phyloP scores from a whole-genome alignment of 2,329 filamentous ascomycete species.

The Sporothrix inflata region DNA sequence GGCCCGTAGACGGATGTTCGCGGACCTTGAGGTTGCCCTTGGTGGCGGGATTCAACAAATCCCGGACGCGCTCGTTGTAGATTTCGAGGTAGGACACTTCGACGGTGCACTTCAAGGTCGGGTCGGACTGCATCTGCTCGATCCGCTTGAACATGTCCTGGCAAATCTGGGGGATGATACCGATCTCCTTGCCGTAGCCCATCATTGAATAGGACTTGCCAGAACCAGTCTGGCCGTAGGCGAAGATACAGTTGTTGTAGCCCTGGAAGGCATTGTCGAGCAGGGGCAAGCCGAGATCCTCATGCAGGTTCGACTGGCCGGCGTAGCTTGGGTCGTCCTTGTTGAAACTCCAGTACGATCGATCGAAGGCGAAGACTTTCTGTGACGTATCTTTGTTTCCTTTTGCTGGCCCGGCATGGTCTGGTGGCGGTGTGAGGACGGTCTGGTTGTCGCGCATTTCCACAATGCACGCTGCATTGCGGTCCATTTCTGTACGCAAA shows the following conservation, averaged over 20 bases:
- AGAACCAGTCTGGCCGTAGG: slow-evolving; percentile 96
- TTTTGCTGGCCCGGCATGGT: slow-evolving; percentile 62
- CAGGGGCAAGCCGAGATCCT: slow-evolving; percentile 91
- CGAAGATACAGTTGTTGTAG: slow-evolving; percentile 99
- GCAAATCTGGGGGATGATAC: slow-evolving; percentile 92
- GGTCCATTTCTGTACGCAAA: slow-evolving; percentile 76
- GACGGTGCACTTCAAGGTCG: slow-evolving; percentile 94
- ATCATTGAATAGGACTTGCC: slow-evolving; percentile 99
- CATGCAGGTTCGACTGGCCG: slow-evolving; percentile 90
- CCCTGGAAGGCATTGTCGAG: slow-evolving; percentile 99
- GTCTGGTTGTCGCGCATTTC: slow-evolving; percentile 96
- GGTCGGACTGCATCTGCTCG: slow-evolving; percentile 73
- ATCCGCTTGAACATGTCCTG: slow-evolving; percentile 96
- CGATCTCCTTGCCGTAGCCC: slow-evolving; percentile 75
- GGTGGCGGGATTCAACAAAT: slow-evolving; percentile 81
- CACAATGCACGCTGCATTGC: slow-evolving; percentile 93
- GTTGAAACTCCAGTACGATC: slow-evolving; percentile 96
- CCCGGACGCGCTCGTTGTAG: slow-evolving; percentile 98
- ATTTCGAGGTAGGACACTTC: slow-evolving; percentile 99
- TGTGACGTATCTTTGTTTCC: slow-evolving; percentile 66
- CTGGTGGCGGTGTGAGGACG: slow-evolving; percentile 73
- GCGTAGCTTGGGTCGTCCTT: slow-evolving; percentile 81
- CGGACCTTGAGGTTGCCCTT: slow-evolving; percentile 80
- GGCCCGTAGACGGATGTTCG: slow-evolving; percentile 91
- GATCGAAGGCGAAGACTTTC: slow-evolving; percentile 94